Evolutionary conservation across 352 stramenopile species (phyloP), one percentile per base, ranked within the genome.

Genomic region (Globisporangium perplexum): DNA sequence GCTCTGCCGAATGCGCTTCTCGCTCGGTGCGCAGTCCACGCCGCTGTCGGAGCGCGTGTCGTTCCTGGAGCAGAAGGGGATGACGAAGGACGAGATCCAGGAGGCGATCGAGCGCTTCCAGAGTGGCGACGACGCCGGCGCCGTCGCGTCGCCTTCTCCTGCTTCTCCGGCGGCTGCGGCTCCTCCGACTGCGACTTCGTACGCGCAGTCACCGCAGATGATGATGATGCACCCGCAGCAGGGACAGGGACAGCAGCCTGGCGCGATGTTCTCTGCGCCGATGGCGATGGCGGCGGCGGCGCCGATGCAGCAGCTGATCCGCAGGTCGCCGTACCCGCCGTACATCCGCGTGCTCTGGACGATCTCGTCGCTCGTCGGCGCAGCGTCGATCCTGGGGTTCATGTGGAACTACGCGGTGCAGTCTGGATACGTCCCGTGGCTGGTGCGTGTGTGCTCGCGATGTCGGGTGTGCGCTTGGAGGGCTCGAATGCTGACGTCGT

Each of bases 1-100:
- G 7, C 15, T 8, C 28, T 31, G 28, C 28, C 10, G 50, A 22
- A 31, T 50, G 44, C 3, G 24, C 7, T 33, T 22, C 17, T n/a
- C n/a, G n/a, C n/a, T n/a, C n/a, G n/a, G n/a, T n/a, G n/a, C n/a
- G n/a, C 28, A 80, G 70, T 46, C 76, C 10, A 90, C 82, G 55
- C 82, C 82, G 30, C 59, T 93, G 46, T 87, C 79, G 1, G 79
- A 93, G 59, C 79, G 82, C 36, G 72, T 90, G 52, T 76, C 68
- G 12, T 93, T 93, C 57, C 60, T 93, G 30, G 82, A 90, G 62
- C 73, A 83, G 42, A 93, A 93, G 60, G 82, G 82, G 4, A 72
- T 93, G 73, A 86, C 71, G 12, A 87, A 88, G 46, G 71, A 90
- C 49, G 82, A 88, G 62, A 90, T 90, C 44, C 80, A 90, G 55